Percentiles rank a stretch among this genome's conserved stretches.
Conservation (phyloP, 257 asterid species). For the Nicotiana tomentosiformis region DNA sequence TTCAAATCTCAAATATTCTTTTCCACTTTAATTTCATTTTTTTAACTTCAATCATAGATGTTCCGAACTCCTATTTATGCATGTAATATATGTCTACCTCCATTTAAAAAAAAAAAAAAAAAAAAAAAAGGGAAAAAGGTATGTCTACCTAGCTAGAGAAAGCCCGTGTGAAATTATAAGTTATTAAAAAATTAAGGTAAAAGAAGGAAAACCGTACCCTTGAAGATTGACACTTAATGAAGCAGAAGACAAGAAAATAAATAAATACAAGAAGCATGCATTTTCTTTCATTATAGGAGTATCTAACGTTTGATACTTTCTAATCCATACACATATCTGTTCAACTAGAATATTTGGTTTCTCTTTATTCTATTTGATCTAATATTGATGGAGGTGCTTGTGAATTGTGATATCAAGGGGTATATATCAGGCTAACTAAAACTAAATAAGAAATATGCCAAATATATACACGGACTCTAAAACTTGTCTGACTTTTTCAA, state of each 20-base stretch:
- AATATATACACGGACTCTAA: no score
- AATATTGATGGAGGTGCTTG: no score
- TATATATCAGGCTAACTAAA: background rate
- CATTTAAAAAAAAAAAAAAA: no score
- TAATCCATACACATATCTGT: background rate
- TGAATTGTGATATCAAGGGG: background rate
- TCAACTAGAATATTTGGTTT: background rate
- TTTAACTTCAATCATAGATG: no score
- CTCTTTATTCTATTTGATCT: background rate
- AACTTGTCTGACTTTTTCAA: no score
- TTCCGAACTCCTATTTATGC: no score
- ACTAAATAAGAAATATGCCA: no score
- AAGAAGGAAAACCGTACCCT: background rate
- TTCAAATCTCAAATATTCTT: no score
- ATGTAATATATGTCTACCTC: no score
- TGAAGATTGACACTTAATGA: background rate
- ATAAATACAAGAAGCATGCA: background rate
- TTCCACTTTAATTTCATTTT: no score
- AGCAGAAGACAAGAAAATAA: background rate
- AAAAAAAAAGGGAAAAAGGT: no score
- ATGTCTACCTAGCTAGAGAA: background rate
- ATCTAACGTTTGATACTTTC: background rate
- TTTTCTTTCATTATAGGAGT: background rate
- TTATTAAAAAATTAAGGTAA: no score
- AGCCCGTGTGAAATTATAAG: background rate